Evolutionary conservation across 805 yeast species (phyloP).

Genomic region (Ogataea ramenticola): DNA sequence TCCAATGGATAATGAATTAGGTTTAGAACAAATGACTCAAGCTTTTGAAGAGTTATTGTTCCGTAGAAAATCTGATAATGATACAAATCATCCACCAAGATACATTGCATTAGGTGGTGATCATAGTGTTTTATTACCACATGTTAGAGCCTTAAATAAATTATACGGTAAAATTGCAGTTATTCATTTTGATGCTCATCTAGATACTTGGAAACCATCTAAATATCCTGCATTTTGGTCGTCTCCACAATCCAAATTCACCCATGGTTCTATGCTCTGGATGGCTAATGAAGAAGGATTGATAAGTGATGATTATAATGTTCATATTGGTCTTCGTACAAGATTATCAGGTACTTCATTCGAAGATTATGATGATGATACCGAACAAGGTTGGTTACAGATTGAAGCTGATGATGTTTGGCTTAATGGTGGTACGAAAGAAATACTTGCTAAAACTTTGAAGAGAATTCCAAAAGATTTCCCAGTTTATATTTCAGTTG

Average conservation of each 20-base stretch:
- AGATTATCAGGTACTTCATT: slow-evolving; percentile 54
- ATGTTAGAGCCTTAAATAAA: slow-evolving; percentile 54
- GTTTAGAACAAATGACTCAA: slow-evolving; percentile 45
- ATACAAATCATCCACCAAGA: slow-evolving; percentile 41
- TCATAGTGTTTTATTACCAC: slow-evolving; percentile 70
- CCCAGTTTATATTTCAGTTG: slow-evolving; percentile 76
- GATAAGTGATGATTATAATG: slow-evolving; percentile 43
- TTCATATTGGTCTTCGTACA: slow-evolving; percentile 75
- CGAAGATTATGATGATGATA: slow-evolving; percentile 62
- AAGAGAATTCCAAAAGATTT: slow-evolving; percentile 49
- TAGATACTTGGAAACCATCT: slow-evolving; percentile 75
- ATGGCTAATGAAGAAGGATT: slow-evolving; percentile 68
- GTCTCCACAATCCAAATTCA: slow-evolving; percentile 41
- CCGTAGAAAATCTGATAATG: slow-evolving; percentile 21
- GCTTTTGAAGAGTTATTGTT: slow-evolving; percentile 49
- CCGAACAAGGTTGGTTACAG: slow-evolving; percentile 59
- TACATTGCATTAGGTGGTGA: slow-evolving; percentile 77
- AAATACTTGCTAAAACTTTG: slow-evolving; percentile 45
- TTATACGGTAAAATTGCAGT: slow-evolving; percentile 64
- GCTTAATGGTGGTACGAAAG: slow-evolving; percentile 47
- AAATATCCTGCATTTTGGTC: slow-evolving; percentile 45
- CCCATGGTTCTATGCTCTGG: slow-evolving; percentile 87
- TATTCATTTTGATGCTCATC: slow-evolving; percentile 79
- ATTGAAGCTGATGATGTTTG: slow-evolving; percentile 70
- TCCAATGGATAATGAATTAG: slow-evolving; percentile 51